Percentiles rank a stretch among this genome's conserved stretches.
Conservation (phyloP, 139 green algal species). For the Coelastrella sp. region DNA sequence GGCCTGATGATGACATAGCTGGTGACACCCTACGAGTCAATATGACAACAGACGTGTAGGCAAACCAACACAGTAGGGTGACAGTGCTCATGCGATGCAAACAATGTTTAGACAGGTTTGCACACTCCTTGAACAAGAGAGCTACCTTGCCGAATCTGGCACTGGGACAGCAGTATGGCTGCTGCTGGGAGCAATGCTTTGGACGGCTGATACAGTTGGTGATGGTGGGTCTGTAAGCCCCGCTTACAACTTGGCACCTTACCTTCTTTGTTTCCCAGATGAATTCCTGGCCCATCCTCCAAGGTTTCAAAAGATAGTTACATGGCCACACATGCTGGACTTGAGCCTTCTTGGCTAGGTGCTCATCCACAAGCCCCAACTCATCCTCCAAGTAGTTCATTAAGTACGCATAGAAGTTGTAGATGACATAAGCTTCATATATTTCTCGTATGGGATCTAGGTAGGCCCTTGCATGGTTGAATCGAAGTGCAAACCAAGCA, state of each 20-base stretch:
- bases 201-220: neutral
- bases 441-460: conserved; percentile 90
- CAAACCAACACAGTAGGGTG: too few relatives aligned
- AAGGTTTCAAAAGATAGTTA: conserved; percentile 47
- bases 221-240: neutral
- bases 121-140: too few relatives aligned
- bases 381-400: conserved; percentile 87
- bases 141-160: too few relatives aligned
- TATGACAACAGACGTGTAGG: too few relatives aligned
- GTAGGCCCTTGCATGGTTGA: conserved; percentile 74
- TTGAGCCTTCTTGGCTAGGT: conserved; percentile 67
- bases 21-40: conserved; percentile 87
- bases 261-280: conserved; percentile 71
- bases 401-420: conserved; percentile 96
- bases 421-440: conserved; percentile 97
- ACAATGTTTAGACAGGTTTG: too few relatives aligned
- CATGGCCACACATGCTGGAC: conserved; percentile 79
- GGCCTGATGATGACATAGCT: conserved; percentile 94
- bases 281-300: conserved; percentile 62
- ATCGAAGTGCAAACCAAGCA: conserved; percentile 88
- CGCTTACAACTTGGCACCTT: neutral
- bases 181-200: neutral
- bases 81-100: too few relatives aligned
- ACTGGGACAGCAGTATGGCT: too few relatives aligned
- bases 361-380: conserved; percentile 77